These are phyloP conservation scores for Metarhizium guizhouense DNA, from an alignment of 2,329 filamentous ascomycete species.

Conservation along the genomic window DNA sequence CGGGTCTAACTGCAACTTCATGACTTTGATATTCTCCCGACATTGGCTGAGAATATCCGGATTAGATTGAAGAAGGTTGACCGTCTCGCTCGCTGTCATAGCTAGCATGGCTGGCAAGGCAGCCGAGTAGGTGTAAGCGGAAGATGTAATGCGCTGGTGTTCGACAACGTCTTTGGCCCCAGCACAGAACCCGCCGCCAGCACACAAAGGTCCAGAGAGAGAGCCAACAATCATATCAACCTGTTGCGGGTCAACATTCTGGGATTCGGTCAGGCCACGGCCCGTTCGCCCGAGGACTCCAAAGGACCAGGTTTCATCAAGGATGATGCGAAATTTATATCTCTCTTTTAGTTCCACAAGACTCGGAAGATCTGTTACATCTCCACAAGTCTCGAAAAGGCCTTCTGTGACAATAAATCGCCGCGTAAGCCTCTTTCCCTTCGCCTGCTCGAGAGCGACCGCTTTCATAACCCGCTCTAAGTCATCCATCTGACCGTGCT, in stretches of 20 bases:
- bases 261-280: slow-evolving; percentile 86
- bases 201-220: slow-evolving; percentile 80
- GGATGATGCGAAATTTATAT: slow-evolving; percentile 96
- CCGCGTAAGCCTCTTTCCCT: slow-evolving; percentile 77
- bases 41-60: slow-evolving; percentile 72
- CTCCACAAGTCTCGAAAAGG: slow-evolving; percentile 83
- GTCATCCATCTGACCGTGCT: slow-evolving; percentile 94
- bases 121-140: slow-evolving; percentile 91
- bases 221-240: slow-evolving; percentile 97
- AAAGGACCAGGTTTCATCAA: slow-evolving; percentile 97
- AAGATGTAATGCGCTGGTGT: slow-evolving; percentile 88
- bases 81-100: slow-evolving; percentile 89
- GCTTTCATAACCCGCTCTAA: slow-evolving; percentile 77
- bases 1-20: slow-evolving; percentile 82
- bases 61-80: slow-evolving; percentile 76
- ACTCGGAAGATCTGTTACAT: slow-evolving; percentile 75
- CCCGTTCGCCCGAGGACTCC: slow-evolving; percentile 88
- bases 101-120: slow-evolving; percentile 88
- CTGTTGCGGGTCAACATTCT: slow-evolving; percentile 87
- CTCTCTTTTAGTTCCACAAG: slow-evolving; percentile 89
- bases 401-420: slow-evolving; percentile 95
- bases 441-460: slow-evolving; percentile 77
- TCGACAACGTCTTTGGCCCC: slow-evolving; percentile 86
- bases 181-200: slow-evolving; percentile 92
- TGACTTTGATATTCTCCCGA: slow-evolving; percentile 76